Evolutionary conservation across 768 basidiomycete genomes (phyloP), one percentile per base, ranked within the genome.

Genomic region (Amyloporia xantha): DNA sequence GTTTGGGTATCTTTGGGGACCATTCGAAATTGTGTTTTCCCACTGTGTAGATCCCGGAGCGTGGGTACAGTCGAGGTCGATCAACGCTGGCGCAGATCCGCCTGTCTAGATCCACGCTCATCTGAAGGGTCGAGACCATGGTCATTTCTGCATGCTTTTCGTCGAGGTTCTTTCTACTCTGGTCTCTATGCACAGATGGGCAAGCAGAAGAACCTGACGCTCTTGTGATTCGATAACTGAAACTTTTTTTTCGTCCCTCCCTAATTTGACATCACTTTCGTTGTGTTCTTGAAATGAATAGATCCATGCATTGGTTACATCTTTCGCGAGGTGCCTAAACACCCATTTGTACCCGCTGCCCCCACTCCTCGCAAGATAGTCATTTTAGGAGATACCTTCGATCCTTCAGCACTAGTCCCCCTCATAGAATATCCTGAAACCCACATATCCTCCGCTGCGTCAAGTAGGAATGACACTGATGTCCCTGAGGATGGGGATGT

Each of bases 291-390:
- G 19, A 39, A n/a, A 39, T 39, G 38, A 17, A 17, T 55, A 87
- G 89, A 85, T 57, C 81, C 84, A 1, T 92, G 86, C 60, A 67
- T 93, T 48, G 91, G 88, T 13, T 94, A 86, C 61, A 69, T 88
- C 41, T 75, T 93, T 55, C 70, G 71, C 35, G 89, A 91, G 59
- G 56, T 69, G n/a, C 59, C 61, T 3, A 64, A 57, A 4, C 54
- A 52, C 26, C 54, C 58, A 4, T 28, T 54, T 1, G 49, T 54
- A 2, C 54, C 41, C 2, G n/a, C 25, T 10, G 45, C 30, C 20
- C 37, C 53, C n/a, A n/a, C 53, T 47, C 71, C 58, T 15, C 76
- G 87, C 42, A 86, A 84, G 59, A 62, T 93, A 36, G 83, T 83
- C 21, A 74, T 91, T 40, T 71, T 91, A 4, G 91, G 91, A 0